Evolutionary conservation across 306 rosid genomes (phyloP).

Genomic region (Senna siamea): DNA sequence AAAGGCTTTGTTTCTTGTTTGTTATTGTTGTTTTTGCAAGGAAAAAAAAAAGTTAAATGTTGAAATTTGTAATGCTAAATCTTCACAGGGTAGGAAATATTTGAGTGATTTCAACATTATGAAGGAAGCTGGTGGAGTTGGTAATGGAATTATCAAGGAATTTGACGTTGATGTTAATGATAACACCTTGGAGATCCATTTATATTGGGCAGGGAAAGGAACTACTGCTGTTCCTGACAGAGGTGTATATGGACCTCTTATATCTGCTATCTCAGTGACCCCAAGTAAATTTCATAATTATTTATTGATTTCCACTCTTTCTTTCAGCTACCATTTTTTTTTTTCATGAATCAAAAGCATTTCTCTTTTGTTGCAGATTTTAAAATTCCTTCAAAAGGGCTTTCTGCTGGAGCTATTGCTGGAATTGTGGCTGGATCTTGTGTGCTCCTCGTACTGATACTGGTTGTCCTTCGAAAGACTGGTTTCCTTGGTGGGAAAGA

Average conservation of each 20-base stretch:
- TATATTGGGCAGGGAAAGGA: slow-evolving; percentile 91
- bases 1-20: no score
- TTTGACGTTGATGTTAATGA: slow-evolving; percentile 52
- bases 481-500: slow-evolving; percentile 58
- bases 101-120: slow-evolving; percentile 61
- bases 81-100: slow-evolving; percentile 57
- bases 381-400: slow-evolving; percentile 47
- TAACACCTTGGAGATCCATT: slow-evolving; percentile 73
- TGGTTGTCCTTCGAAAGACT: slow-evolving; percentile 53
- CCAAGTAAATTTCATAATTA: slow-evolving; percentile 48
- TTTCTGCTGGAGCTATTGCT: slow-evolving; percentile 70
- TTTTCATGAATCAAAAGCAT: slow-evolving; percentile 10
- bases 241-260: slow-evolving; percentile 88
- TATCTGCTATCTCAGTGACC: slow-evolving; percentile 72
- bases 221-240: slow-evolving; percentile 65
- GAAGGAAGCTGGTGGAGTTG: slow-evolving; percentile 74
- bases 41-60: not conserved
- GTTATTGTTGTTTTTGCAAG: slow-evolving; percentile 9
- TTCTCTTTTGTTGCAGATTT: slow-evolving; percentile 55
- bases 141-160: slow-evolving; percentile 44
- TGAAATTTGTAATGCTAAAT: slow-evolving; percentile 8
- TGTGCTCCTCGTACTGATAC: slow-evolving; percentile 48
- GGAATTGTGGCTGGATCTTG: slow-evolving; percentile 68
- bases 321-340: not conserved
- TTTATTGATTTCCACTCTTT: not conserved